Conservation (phyloP, 306 rosid species). For the Corylus americana region DNA sequence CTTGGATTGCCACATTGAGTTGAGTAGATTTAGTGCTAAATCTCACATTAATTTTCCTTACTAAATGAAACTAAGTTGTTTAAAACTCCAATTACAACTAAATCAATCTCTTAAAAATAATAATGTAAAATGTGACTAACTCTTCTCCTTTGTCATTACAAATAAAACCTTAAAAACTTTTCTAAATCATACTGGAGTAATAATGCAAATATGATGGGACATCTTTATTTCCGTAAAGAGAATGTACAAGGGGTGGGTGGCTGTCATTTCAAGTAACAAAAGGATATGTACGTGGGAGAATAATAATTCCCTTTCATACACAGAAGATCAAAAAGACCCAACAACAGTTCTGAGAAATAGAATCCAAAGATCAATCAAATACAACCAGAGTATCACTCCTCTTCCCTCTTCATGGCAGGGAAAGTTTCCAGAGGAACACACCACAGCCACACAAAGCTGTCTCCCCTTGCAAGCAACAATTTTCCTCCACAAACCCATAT, state of each 20-base stretch:
- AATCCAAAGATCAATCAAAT: conserved; percentile 39
- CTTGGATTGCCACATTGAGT: too few species aligned
- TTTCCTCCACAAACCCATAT: conserved; percentile 31
- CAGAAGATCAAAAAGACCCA: conserved; percentile 27
- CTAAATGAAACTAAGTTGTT: too few species aligned
- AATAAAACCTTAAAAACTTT: too few species aligned
- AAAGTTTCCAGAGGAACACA: conserved; percentile 24
- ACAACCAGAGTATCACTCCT: conserved; percentile 20
- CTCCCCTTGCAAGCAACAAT: conserved; percentile 27
- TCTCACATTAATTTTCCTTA: too few species aligned
- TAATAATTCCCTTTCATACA: conserved; percentile 33
- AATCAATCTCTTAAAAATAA: too few species aligned
- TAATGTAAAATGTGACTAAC: too few species aligned
- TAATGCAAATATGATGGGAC: conserved; percentile 7
- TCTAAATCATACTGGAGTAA: neutral
- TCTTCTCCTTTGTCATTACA: too few species aligned
- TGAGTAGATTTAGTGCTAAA: too few species aligned
- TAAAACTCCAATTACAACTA: too few species aligned
- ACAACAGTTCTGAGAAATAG: conserved; percentile 32
- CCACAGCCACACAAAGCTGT: conserved; percentile 32
- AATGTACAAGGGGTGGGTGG: conserved; percentile 37
- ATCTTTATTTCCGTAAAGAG: conserved; percentile 1
- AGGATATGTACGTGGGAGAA: neutral
- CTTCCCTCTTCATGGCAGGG: conserved; percentile 14
- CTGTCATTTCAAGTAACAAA: conserved; percentile 25